Base-by-base conservation (phyloP, 2,329 filamentous ascomycete genomes). In the Penicillium sp. region DNA sequence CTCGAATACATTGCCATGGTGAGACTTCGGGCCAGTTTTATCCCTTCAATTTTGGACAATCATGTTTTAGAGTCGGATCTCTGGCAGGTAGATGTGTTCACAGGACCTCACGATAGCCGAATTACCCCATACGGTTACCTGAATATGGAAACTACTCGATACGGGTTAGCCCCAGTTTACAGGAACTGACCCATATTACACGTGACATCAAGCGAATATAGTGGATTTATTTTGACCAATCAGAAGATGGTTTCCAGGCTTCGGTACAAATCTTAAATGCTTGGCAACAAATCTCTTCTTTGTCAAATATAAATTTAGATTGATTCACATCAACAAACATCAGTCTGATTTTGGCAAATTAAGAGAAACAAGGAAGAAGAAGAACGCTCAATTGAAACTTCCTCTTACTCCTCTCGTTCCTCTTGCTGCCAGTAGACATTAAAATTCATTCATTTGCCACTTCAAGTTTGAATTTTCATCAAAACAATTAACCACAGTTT, bases 371-470 rank as follows among this genome's bases (percentile, higher is more conserved):
- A 45, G 14, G 3, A 40, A 13, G 16, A 41, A 32, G 18, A 16
- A 40, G 11, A 14, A 34, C 18, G 13, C n/a, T 41, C 35, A 34
- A n/a, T 26, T 23, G 9, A 1, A 18, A 23, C 23, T 23, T 13
- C 13, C 10, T 6, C 32, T 13, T 29, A 16, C 19, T 26, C n/a
- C 11, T 11, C 14, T 30, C n/a, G 13, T 3, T 43, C 10, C 27
- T 32, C 18, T 36, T 26, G 16, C 29, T 23, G 14, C 42, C 23
- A 10, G 11, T 29, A 53, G 23, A 35, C 2, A 72, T 94, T 10
- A 83, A 96, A 56, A 42, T 7, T 26, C 10, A 23, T 45, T 41
- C 7, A 27, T 10, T 52, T 14, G 18, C 30, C 40, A 47, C 19
- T 23, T 34, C 3, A 14, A 49, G 30, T 51, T 46, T 41, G 35